These are phyloP conservation scores for Silene conica DNA, from an alignment of 148 eudicot genomes.

Conservation along the genomic window DNA sequence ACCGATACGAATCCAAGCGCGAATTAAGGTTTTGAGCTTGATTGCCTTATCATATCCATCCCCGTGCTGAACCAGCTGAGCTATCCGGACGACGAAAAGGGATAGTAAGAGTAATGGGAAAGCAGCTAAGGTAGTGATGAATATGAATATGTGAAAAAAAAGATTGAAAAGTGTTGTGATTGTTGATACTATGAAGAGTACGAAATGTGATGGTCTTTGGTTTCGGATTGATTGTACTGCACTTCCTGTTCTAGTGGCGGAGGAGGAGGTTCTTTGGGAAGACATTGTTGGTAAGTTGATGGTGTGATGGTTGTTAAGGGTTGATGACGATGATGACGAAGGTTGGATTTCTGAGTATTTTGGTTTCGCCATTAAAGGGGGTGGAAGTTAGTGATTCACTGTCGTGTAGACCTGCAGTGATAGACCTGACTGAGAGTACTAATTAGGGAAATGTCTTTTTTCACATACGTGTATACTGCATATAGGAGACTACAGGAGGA, in stretches of 20 bases:
- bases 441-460: too few relatives aligned
- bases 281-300: neutral
- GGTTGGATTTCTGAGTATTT: neutral
- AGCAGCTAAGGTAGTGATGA: neutral
- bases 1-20: slow-evolving; percentile 3
- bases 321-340: neutral
- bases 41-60: neutral
- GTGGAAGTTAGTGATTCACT: neutral
- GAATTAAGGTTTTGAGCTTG: slow-evolving; percentile 1
- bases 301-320: neutral
- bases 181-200: neutral
- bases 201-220: neutral
- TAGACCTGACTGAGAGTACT: too few relatives aligned
- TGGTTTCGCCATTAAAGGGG: neutral
- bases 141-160: neutral
- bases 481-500: too few relatives aligned
- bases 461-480: too few relatives aligned
- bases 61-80: neutral
- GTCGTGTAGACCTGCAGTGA: neutral
- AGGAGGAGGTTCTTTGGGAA: neutral
- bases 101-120: neutral
- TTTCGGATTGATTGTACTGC: neutral
- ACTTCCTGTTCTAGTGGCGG: neutral
- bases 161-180: neutral
- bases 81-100: neutral